Percentiles rank a stretch among this genome's conserved stretches.
Conservation (phyloP, 371 early-diverging fungal species). For the Mucor mucedo region DNA sequence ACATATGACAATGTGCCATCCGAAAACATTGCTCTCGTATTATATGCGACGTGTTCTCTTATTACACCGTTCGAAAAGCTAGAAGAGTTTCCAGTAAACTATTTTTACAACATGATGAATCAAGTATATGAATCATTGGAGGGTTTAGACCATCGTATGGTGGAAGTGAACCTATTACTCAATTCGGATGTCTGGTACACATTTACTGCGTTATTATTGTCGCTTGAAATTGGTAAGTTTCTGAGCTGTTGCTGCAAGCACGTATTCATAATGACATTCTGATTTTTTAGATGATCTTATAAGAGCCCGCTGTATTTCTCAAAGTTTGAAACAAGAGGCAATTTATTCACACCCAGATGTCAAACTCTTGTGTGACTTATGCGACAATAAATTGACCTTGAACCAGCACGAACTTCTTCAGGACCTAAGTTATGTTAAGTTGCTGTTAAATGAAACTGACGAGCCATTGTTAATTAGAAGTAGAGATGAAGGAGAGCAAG, state of each 20-base stretch:
- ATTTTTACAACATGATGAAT: constrained; percentile 4
- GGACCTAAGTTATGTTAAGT: constrained; percentile 9
- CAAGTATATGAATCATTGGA: constrained; percentile 14
- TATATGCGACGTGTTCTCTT: constrained; percentile 21
- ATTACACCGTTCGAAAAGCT: constrained; percentile 17
- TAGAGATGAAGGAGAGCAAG: constrained; percentile 10
- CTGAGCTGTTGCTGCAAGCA: neutral
- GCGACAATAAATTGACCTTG: constrained; percentile 8
- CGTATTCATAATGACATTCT: neutral
- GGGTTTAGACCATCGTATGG: constrained; percentile 6
- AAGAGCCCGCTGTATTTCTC: constrained; percentile 21
- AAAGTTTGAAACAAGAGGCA: constrained; percentile 2
- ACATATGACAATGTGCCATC: neutral
- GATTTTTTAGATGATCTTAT: constrained; percentile 34
- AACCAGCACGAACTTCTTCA: neutral
- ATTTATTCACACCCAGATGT: constrained; percentile 20
- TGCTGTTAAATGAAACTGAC: constrained; percentile 8
- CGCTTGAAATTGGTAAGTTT: constrained; percentile 34
- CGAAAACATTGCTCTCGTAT: constrained; percentile 24
- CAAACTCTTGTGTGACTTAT: constrained; percentile 16
- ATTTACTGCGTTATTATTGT: constrained; percentile 29
- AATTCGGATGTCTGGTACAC: constrained; percentile 16
- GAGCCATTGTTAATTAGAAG: constrained; percentile 20
- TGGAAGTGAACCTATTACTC: constrained; percentile 25
- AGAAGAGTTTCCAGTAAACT: neutral